Evolutionary conservation across 768 basidiomycete genomes (phyloP).

Genomic region (Tricholoma saponaceum): DNA sequence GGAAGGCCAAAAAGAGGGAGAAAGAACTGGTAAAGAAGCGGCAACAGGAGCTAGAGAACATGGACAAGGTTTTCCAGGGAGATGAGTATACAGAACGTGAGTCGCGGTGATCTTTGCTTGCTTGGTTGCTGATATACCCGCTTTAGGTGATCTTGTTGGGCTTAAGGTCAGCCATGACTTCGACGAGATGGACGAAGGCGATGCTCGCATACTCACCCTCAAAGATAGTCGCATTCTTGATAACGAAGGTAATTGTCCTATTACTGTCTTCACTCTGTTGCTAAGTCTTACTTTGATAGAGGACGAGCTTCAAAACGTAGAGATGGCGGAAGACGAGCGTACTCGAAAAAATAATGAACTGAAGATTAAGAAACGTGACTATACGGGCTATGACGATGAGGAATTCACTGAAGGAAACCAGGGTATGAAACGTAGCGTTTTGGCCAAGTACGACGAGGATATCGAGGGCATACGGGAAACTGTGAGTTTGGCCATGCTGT

Average conservation of each 20-base stretch:
- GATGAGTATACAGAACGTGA: constrained; percentile 85
- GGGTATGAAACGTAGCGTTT: constrained; percentile 77
- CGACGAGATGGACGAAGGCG: constrained; percentile 87
- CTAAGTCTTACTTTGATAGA: constrained; percentile 43
- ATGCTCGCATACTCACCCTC: constrained; percentile 92
- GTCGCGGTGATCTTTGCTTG: constrained; percentile 20
- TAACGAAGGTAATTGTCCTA: constrained; percentile 67
- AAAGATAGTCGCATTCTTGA: constrained; percentile 96
- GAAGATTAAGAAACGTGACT: constrained; percentile 86
- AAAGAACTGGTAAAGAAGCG: constrained; percentile 84
- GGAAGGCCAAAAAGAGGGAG: constrained; percentile 85
- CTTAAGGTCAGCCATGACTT: constrained; percentile 96
- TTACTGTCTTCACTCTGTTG: not conserved
- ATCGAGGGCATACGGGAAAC: constrained; percentile 70
- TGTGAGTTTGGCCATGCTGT: constrained; percentile 34
- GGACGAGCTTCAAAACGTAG: constrained; percentile 96
- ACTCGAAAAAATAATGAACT: constrained; percentile 75
- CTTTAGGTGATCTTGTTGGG: constrained; percentile 81
- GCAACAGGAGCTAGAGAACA: constrained; percentile 76
- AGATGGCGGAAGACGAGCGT: constrained; percentile 87
- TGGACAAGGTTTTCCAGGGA: constrained; percentile 70
- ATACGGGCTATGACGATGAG: constrained; percentile 95
- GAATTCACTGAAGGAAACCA: constrained; percentile 76
- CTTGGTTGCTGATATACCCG: not conserved
- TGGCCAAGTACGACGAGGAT: constrained; percentile 93